A percentile compares a stretch with the other conserved stretches of the same genome.
These are phyloP conservation scores for Scalesia atractyloides DNA, from an alignment of 129 eudicot genomes.

Conservation along the genomic window DNA sequence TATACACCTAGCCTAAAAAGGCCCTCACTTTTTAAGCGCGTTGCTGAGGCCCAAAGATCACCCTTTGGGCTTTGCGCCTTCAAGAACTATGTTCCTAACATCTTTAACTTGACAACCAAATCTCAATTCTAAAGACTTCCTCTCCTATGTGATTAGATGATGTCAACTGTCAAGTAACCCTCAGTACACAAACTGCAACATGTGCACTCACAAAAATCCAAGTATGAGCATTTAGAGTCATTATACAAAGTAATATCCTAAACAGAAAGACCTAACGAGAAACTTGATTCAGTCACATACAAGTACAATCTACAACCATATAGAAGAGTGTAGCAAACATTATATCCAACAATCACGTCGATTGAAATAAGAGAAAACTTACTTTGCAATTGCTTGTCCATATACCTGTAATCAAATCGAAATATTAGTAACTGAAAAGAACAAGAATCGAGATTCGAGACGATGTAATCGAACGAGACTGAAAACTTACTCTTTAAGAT, in stretches of 20 bases:
- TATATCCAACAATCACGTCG: background rate
- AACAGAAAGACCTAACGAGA: background rate
- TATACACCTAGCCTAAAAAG: too few species aligned
- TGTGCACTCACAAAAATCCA: background rate
- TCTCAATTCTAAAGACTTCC: background rate
- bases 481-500: constrained; percentile 61
- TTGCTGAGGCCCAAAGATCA: too few species aligned
- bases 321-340: background rate
- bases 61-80: too few species aligned
- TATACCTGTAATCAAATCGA: constrained; percentile 32
- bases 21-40: too few species aligned
- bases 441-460: background rate
- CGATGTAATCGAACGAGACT: background rate
- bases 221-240: too few species aligned
- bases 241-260: too few species aligned
- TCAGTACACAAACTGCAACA: background rate
- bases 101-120: constrained; percentile 10
- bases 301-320: background rate
- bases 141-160: background rate
- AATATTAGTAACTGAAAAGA: background rate
- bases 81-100: background rate
- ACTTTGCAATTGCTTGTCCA: constrained; percentile 41
- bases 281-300: background rate
- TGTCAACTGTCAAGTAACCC: background rate
- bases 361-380: constrained; percentile 6